phyloP scores from a whole-genome alignment of 2,329 filamentous ascomycete genomes.

The Graphilbum sp. region DNA sequence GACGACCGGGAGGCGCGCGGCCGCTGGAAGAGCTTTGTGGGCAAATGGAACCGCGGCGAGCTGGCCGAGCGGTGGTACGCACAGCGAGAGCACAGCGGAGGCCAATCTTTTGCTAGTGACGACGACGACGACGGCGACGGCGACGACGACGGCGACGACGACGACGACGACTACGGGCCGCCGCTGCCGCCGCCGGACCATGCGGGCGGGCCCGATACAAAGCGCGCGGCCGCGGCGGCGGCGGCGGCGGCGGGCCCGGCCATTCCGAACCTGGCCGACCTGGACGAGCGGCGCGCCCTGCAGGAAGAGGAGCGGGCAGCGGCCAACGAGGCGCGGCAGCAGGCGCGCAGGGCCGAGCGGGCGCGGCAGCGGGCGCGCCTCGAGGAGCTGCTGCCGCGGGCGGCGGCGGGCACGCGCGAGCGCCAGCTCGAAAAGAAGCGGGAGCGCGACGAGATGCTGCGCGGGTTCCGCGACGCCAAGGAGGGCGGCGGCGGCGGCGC shows the following conservation, averaged over 20 bases:
- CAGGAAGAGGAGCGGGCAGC: constrained; percentile 30
- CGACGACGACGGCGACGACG: too few relatives aligned
- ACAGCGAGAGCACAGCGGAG: constrained; percentile 54
- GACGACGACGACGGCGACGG: too few relatives aligned
- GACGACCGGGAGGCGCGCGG: constrained; percentile 62
- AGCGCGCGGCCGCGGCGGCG: background rate
- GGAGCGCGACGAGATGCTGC: too few relatives aligned
- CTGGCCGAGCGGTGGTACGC: constrained; percentile 90
- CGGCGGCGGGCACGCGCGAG: constrained; percentile 69
- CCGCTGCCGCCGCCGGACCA: too few relatives aligned
- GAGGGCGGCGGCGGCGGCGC: too few relatives aligned
- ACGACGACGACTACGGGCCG: background rate
- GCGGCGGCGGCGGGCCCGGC: constrained; percentile 29
- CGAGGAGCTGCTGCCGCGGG: constrained; percentile 72
- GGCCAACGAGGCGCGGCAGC: constrained; percentile 35
- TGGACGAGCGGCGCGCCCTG: constrained; percentile 42
- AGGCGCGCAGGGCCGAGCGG: constrained; percentile 47
- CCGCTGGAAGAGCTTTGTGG: constrained; percentile 84
- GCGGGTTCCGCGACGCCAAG: too few relatives aligned
- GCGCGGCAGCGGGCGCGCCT: constrained; percentile 52
- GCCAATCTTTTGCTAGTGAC: too few relatives aligned
- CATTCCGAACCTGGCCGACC: constrained; percentile 59
- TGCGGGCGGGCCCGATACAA: constrained; percentile 7
- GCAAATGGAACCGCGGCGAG: constrained; percentile 83
- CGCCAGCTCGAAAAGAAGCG: constrained; percentile 27